These are phyloP conservation scores for Lotmaria passim DNA, from an alignment of 208 protist species.

Conservation along the genomic window DNA sequence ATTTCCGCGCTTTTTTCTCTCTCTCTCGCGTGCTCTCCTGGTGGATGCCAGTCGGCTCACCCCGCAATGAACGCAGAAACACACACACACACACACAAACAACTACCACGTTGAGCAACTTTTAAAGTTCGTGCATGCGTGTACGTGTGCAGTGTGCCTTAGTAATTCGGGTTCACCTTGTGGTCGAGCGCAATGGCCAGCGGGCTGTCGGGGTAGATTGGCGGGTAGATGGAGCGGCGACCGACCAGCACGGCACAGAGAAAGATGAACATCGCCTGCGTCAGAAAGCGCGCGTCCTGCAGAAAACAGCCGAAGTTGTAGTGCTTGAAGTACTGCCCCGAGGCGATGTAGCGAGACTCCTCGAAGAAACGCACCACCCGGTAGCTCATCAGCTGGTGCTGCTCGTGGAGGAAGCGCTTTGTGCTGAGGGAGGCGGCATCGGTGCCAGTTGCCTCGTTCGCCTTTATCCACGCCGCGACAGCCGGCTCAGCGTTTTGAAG, in stretches of 20 bases:
- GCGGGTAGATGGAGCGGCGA: conserved; percentile 76
- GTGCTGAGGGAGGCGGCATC: conserved; percentile 75
- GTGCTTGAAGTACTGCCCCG: conserved; percentile 74
- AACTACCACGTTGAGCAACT: no score
- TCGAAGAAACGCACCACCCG: conserved; percentile 82
- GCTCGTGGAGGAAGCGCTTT: conserved; percentile 62
- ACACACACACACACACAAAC: not conserved
- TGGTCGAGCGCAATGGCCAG: conserved; percentile 68
- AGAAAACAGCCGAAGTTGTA: conserved; percentile 62
- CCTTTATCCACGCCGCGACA: conserved; percentile 49
- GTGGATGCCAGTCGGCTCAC: no score
- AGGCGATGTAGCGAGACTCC: conserved; percentile 67
- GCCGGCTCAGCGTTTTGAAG: conserved; percentile 41
- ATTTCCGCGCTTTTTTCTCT: not conserved
- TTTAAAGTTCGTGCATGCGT: no score
- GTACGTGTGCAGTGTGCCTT: conserved; percentile 26
- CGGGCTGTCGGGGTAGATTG: conserved; percentile 77
- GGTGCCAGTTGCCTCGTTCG: conserved; percentile 60
- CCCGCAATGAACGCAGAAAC: no score
- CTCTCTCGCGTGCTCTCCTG: no score
- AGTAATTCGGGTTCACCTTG: conserved; percentile 92
- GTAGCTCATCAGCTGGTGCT: conserved; percentile 81
- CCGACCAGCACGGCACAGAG: conserved; percentile 65
- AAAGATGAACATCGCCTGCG: conserved; percentile 72
- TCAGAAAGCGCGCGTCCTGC: conserved; percentile 72